Conservation (phyloP, 306 rosid genomes). For the Cucurbita maxima region DNA sequence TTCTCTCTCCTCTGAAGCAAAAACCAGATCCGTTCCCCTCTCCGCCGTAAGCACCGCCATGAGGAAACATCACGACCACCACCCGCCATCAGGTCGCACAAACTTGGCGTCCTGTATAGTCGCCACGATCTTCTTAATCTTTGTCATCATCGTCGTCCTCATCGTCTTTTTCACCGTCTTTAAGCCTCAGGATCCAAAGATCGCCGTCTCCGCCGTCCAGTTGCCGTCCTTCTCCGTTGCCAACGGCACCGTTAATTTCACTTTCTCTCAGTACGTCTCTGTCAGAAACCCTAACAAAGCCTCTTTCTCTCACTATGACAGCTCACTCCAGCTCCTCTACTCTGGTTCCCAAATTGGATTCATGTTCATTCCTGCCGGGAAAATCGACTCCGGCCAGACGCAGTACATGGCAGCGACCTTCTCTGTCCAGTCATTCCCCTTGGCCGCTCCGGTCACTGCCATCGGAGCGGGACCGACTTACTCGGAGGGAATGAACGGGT, state of each 20-base stretch:
- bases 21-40: background rate
- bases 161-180: conserved; percentile 64
- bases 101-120: conserved; percentile 82
- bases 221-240: conserved; percentile 61
- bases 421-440: conserved; percentile 44
- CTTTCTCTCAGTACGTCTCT: conserved; percentile 76
- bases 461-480: conserved; percentile 17
- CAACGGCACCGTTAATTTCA: conserved; percentile 55
- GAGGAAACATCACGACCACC: conserved; percentile 29
- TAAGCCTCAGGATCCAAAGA: conserved; percentile 60
- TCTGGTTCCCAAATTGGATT: conserved; percentile 65
- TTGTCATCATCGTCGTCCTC: conserved; percentile 36
- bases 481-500: conserved; percentile 24
- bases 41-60: conserved; percentile 12
- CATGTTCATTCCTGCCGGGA: conserved; percentile 89
- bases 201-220: conserved; percentile 61
- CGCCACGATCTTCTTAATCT: conserved; percentile 56
- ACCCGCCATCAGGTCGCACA: conserved; percentile 61
- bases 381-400: conserved; percentile 50
- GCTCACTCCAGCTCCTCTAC: conserved; percentile 70
- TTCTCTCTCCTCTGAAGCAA: background rate
- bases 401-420: conserved; percentile 71
- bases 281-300: conserved; percentile 72
- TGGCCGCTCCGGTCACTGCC: conserved; percentile 20
- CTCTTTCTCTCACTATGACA: conserved; percentile 64